Evolutionary conservation across 768 basidiomycete genomes (phyloP).

Genomic region (Sarcodon aspratus): DNA sequence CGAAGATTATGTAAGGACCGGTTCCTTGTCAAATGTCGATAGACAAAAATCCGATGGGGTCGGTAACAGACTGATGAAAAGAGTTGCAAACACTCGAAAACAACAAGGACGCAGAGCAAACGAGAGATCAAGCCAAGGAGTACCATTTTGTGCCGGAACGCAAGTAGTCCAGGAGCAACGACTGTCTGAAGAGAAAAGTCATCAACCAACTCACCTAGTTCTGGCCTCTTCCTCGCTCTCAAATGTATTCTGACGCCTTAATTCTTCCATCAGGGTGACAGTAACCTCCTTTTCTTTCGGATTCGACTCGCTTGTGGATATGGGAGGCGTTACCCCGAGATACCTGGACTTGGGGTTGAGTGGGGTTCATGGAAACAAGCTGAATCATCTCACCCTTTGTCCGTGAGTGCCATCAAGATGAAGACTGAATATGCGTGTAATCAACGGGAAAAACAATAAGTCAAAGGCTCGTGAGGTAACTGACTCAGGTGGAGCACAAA

Average conservation of each 20-base stretch:
- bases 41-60: too few species aligned
- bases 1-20: conserved; percentile 3
- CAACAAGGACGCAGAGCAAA: background rate
- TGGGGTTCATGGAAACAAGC: background rate
- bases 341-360: conserved; percentile 30
- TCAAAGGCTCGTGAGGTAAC: too few species aligned
- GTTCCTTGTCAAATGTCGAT: background rate
- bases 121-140: background rate
- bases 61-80: background rate
- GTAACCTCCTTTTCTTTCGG: conserved; percentile 79
- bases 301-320: conserved; percentile 64
- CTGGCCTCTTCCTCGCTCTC: conserved; percentile 83
- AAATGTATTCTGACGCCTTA: conserved; percentile 76
- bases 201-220: conserved; percentile 56
- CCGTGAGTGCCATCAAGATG: too few species aligned
- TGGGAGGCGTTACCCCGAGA: conserved; percentile 79
- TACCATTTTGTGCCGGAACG: background rate
- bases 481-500: too few species aligned
- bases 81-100: background rate
- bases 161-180: background rate
- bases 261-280: conserved; percentile 79
- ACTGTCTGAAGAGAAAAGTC: background rate
- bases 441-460: too few species aligned
- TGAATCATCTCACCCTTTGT: too few species aligned
- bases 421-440: too few species aligned